A percentile compares a stretch with the other conserved stretches of the same genome.
These are phyloP conservation scores for Hordeum vulgare DNA, from an alignment of 176 grass and related monocot species.

Conservation along the genomic window MorexV3_pseudomolecules_assembly NC_058518.1:479705989-479706488, in stretches of 20 bases:
- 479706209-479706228: not conserved
- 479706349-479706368: not conserved
- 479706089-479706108: too few relatives aligned
- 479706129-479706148: too few relatives aligned
- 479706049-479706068: too few relatives aligned
- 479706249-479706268: not conserved
- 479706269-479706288: not conserved
- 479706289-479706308: not conserved
- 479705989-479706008: too few relatives aligned
- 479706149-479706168: too few relatives aligned
- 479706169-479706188: not conserved
- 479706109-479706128: too few relatives aligned
- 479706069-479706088: too few relatives aligned
- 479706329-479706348: not conserved
- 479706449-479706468: not conserved
- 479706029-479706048: too few relatives aligned
- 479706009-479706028: too few relatives aligned
- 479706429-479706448: conserved; percentile 41
- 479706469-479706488: not conserved
- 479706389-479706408: conserved; percentile 92
- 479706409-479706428: conserved; percentile 82
- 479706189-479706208: not conserved
- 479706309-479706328: not conserved
- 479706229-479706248: not conserved
- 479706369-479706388: conserved; percentile 41